Evolutionary conservation across 2,329 filamentous ascomycete species (phyloP), one percentile per base, ranked within the genome.

Genomic region (Chaetomiaceae sp.): DNA sequence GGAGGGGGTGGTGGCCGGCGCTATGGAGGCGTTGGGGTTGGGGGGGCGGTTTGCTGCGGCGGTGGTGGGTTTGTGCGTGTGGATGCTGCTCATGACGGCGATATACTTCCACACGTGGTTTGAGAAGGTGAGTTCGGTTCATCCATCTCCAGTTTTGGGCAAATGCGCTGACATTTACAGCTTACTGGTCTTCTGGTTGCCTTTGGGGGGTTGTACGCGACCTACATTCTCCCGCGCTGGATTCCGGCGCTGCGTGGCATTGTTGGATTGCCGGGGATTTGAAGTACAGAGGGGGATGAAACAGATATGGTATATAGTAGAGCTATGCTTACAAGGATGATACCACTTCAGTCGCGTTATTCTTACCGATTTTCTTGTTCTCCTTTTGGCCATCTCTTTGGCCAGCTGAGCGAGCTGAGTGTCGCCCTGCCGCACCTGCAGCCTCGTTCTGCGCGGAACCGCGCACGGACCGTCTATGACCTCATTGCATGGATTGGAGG

Each of bases 91-190:
- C 51, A 98, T 98, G 93, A 98, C 93, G 33, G 90, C 90, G 3
- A 90, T 94, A 32, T 98, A 91, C 74, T 98, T 98, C 61, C 93
- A 98, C 66, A 98, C 93, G 0, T 97, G 91, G 90, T 83, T 94
- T 59, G 93, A 98, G 71, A 98, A 97, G 84, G 84, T 86, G 59
- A 60, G 74, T 63, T n/a, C 12, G 8, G n/a, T 4, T 3, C 18
- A 5, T 19, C 1, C 6, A 20, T 18, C 33, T 42, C 17, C 30
- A 6, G 22, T n/a, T 10, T 40, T 27, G 33, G 4, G 5, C 29
- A 3, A n/a, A n/a, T n/a, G 14, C 42, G 43, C 61, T 66, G 47
- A 65, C 55, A 1, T 18, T 11, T 33, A 48, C 33, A 77, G 76
- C 57, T 79, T 58, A 79, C 75, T 34, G 76, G 76, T 17, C 69